Conservation (phyloP, 2,329 filamentous ascomycete species). For the Xylaria sp. region DNA sequence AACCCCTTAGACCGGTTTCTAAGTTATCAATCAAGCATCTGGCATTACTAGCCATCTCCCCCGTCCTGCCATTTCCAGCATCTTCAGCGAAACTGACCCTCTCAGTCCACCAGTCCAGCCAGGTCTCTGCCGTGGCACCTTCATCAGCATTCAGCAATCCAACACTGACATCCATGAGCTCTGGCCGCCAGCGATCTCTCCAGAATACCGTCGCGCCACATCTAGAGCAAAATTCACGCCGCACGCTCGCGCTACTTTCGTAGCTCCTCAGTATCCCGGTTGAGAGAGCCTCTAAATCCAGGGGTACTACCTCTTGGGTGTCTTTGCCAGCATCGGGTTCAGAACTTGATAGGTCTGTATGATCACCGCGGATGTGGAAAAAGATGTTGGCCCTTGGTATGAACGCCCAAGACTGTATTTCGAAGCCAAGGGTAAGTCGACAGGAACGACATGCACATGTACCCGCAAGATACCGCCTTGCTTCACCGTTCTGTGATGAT, state of each 20-base stretch:
- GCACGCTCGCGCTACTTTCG: slow-evolving; percentile 57
- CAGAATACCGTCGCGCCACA: slow-evolving; percentile 72
- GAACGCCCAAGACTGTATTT: slow-evolving; percentile 71
- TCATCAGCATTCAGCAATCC: slow-evolving; percentile 59
- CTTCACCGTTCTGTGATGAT: slow-evolving; percentile 42
- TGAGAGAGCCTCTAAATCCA: slow-evolving; percentile 46
- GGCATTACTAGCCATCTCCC: slow-evolving; percentile 38
- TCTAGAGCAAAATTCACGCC: slow-evolving; percentile 64
- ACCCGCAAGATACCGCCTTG: slow-evolving; percentile 57
- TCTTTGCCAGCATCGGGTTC: not conserved
- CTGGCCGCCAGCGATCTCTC: slow-evolving; percentile 57
- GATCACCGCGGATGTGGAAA: slow-evolving; percentile 41
- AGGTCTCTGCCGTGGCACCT: slow-evolving; percentile 61
- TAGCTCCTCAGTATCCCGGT: slow-evolving; percentile 57
- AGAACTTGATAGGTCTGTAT: slow-evolving; percentile 34
- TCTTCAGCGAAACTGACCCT: slow-evolving; percentile 67
- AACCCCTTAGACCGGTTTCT: slow-evolving; percentile 29
- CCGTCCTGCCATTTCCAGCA: slow-evolving; percentile 42
- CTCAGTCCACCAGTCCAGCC: slow-evolving; percentile 66
- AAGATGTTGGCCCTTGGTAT: slow-evolving; percentile 64
- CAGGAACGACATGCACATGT: slow-evolving; percentile 68
- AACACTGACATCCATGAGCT: slow-evolving; percentile 67
- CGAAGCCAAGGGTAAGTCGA: slow-evolving; percentile 64
- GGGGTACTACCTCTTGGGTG: slow-evolving; percentile 28
- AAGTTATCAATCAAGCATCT: slow-evolving; percentile 37